Percentiles rank a stretch among this genome's conserved stretches.
Conservation (phyloP, 129 eudicot species). For the Flaveria sonorensis region DNA sequence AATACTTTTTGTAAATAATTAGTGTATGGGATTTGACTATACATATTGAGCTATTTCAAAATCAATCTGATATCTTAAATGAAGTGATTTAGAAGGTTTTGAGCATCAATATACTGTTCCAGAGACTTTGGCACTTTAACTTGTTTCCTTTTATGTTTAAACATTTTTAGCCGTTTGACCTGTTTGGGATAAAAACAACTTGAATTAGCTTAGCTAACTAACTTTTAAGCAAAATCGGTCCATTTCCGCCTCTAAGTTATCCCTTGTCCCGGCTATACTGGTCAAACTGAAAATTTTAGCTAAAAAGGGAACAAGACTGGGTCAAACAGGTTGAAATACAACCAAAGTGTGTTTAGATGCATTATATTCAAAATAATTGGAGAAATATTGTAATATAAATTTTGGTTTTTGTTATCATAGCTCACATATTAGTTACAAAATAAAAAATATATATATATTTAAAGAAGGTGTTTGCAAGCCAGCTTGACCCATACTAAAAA, state of each 20-base stretch:
- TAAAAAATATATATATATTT: not conserved
- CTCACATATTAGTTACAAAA: not conserved
- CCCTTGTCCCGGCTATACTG: too few relatives aligned
- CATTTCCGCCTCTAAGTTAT: not conserved
- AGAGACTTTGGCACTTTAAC: not conserved
- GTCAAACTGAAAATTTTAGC: not conserved
- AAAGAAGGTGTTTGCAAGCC: not conserved
- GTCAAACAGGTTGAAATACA: not conserved
- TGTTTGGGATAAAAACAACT: not conserved
- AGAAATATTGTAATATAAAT: not conserved
- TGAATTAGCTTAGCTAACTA: not conserved
- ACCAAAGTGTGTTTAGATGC: not conserved
- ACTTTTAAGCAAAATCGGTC: not conserved
- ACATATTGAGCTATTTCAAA: not conserved
- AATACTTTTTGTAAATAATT: not conserved
- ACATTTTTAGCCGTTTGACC: not conserved
- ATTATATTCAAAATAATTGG: not conserved
- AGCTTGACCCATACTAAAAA: not conserved
- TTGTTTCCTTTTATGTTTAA: not conserved
- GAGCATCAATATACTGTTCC: not conserved
- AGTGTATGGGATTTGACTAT: not conserved
- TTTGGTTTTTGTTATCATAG: not conserved
- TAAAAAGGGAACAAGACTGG: not conserved
- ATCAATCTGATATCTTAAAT: too few relatives aligned
- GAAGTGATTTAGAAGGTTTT: not conserved